phyloP scores from a whole-genome alignment of 2,329 filamentous ascomycete species.

The Scytalidium sp. region DNA sequence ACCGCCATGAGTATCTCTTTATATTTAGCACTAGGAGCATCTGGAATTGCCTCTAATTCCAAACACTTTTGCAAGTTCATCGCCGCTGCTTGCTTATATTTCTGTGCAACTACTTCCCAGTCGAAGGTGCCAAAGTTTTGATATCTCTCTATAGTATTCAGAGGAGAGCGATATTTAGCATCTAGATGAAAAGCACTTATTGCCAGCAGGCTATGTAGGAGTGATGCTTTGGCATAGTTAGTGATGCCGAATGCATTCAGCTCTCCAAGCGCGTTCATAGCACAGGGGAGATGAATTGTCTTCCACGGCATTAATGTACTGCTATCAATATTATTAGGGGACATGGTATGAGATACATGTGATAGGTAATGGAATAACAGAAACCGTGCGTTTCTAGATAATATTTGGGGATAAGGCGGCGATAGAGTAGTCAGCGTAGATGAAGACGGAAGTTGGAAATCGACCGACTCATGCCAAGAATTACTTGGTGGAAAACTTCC shows the following conservation, averaged over 20 bases:
- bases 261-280: constrained; percentile 13
- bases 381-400: neutral
- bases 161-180: neutral
- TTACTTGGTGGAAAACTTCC: constrained; percentile 1
- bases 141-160: neutral
- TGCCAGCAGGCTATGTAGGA: constrained; percentile 12
- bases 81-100: neutral
- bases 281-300: constrained; percentile 14
- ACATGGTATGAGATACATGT: constrained; percentile 11
- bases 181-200: constrained; percentile 12
- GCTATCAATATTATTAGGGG: constrained; percentile 7
- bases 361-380: constrained; percentile 3
- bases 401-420: neutral
- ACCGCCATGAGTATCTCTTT: constrained; percentile 13
- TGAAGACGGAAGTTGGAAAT: neutral
- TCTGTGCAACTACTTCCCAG: neutral
- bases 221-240: constrained; percentile 10
- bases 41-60: neutral
- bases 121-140: neutral
- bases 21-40: constrained; percentile 10
- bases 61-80: neutral
- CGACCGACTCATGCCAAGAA: constrained; percentile 3
- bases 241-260: constrained; percentile 10
- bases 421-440: neutral
- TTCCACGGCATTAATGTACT: constrained; percentile 8